These are phyloP conservation scores for Penicillium crystallinum DNA, from an alignment of 495 filamentous ascomycete species.

Conservation along the genomic window DNA sequence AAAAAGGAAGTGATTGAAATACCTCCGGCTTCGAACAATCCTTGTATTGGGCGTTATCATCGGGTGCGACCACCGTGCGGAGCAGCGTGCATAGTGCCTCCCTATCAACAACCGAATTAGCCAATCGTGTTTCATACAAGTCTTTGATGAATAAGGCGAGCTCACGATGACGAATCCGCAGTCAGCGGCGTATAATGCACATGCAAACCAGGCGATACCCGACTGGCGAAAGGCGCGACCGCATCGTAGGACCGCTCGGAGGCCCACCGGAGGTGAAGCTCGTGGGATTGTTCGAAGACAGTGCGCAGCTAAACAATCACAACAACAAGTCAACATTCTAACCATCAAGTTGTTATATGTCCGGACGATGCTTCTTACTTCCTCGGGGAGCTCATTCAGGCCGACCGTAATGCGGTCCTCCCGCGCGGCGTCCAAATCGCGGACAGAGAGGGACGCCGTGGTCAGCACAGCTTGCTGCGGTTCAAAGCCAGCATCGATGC, in stretches of 20 bases:
- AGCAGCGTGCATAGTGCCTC: conserved; percentile 58
- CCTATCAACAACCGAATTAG: conserved; percentile 30
- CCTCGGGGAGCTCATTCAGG: conserved; percentile 65
- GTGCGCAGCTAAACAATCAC: conserved; percentile 47
- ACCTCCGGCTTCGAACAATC: conserved; percentile 51
- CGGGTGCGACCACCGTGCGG: conserved; percentile 52
- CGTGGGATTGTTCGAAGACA: conserved; percentile 60
- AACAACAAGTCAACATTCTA: neutral
- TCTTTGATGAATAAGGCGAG: neutral
- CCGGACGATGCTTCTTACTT: conserved; percentile 39
- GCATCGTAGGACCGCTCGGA: conserved; percentile 50
- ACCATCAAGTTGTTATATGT: too few relatives aligned
- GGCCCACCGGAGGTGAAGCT: conserved; percentile 79
- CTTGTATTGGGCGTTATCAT: conserved; percentile 23
- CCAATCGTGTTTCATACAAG: neutral
- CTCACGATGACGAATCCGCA: conserved; percentile 38
- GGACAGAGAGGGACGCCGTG: conserved; percentile 44
- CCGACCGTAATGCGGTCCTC: conserved; percentile 76
- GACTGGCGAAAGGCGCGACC: conserved; percentile 65
- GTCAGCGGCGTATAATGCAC: conserved; percentile 64
- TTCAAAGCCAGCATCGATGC: conserved; percentile 53
- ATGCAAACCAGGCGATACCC: conserved; percentile 77
- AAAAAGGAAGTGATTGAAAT: conserved; percentile 5
- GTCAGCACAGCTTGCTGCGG: conserved; percentile 53
- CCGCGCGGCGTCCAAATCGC: conserved; percentile 55